phyloP scores from a whole-genome alignment of 2,329 filamentous ascomycete genomes.

The Pezicula radicicola region DNA sequence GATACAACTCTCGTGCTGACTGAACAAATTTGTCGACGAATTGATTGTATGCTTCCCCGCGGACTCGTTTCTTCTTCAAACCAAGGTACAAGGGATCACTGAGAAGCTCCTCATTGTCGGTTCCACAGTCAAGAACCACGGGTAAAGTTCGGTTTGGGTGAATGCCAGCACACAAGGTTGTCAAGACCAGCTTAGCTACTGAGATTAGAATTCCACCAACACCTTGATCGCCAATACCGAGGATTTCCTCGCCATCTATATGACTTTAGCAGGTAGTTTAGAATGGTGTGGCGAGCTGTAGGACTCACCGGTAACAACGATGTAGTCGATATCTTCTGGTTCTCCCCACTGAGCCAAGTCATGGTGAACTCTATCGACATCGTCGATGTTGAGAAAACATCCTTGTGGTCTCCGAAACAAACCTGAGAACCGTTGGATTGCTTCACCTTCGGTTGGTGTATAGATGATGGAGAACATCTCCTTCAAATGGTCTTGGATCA shows the following conservation, averaged over 20 bases:
- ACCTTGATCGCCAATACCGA: slow-evolving; percentile 88
- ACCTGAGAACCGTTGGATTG: slow-evolving; percentile 79
- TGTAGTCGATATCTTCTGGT: slow-evolving; percentile 78
- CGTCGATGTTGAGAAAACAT: slow-evolving; percentile 74
- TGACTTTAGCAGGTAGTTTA: slow-evolving; percentile 11
- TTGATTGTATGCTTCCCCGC: slow-evolving; percentile 70
- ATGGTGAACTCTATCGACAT: slow-evolving; percentile 62
- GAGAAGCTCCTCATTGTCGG: slow-evolving; percentile 72
- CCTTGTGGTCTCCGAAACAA: slow-evolving; percentile 78
- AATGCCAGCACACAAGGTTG: slow-evolving; percentile 83
- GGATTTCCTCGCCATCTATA: slow-evolving; percentile 63
- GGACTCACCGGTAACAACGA: slow-evolving; percentile 72
- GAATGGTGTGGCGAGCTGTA: neutral
- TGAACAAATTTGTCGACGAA: slow-evolving; percentile 75
- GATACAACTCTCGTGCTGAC: slow-evolving; percentile 66
- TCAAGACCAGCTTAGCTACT: slow-evolving; percentile 77
- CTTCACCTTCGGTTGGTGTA: slow-evolving; percentile 85
- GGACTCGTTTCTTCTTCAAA: slow-evolving; percentile 60
- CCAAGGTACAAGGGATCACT: slow-evolving; percentile 80
- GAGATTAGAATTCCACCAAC: slow-evolving; percentile 83
- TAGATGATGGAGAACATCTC: slow-evolving; percentile 93
- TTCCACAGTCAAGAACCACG: slow-evolving; percentile 83
- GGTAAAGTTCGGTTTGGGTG: slow-evolving; percentile 76
- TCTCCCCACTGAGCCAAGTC: slow-evolving; percentile 66
- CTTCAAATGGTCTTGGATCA: slow-evolving; percentile 73